Evolutionary conservation across 73 alveolate genomes (phyloP).

Genomic region (Effrenium voratum): DNA sequence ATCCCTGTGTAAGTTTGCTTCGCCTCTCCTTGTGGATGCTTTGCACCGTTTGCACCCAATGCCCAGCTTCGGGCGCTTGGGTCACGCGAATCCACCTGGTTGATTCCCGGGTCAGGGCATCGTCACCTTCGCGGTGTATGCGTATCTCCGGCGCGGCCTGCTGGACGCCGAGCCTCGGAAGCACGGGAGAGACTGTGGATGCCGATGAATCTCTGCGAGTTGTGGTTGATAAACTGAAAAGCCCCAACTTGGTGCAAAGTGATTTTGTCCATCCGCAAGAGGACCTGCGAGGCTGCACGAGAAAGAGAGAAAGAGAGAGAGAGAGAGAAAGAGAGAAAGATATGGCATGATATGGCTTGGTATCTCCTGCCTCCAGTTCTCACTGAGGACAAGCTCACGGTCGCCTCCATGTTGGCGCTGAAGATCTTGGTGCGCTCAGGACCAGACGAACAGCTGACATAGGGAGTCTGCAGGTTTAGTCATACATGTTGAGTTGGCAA

Average conservation of each 20-base stretch:
- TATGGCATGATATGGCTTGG: neutral
- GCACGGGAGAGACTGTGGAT: neutral
- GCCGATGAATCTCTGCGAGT: neutral
- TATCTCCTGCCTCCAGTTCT: neutral
- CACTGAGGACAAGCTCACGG: constrained; percentile 96
- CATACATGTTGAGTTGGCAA: too few species aligned
- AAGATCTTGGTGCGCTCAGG: constrained; percentile 95
- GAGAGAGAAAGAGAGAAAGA: neutral
- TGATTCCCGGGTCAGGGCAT: constrained; percentile 14
- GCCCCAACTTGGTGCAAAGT: neutral
- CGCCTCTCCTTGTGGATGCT: too few species aligned
- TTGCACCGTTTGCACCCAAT: too few species aligned
- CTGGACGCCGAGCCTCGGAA: constrained; percentile 40
- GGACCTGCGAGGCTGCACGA: neutral
- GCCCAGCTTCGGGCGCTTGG: too few species aligned
- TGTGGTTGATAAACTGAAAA: neutral
- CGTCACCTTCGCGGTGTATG: constrained; percentile 54
- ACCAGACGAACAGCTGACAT: neutral
- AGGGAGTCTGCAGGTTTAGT: too few species aligned
- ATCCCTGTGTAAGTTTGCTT: too few species aligned
- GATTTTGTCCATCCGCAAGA: too few species aligned
- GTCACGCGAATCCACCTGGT: too few species aligned
- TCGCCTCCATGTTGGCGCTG: constrained; percentile 99
- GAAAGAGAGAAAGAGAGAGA: neutral
- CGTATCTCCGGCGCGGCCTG: constrained; percentile 80